phyloP scores from a whole-genome alignment of 208 protist genomes.

The Trypanosoma congolense region DNA sequence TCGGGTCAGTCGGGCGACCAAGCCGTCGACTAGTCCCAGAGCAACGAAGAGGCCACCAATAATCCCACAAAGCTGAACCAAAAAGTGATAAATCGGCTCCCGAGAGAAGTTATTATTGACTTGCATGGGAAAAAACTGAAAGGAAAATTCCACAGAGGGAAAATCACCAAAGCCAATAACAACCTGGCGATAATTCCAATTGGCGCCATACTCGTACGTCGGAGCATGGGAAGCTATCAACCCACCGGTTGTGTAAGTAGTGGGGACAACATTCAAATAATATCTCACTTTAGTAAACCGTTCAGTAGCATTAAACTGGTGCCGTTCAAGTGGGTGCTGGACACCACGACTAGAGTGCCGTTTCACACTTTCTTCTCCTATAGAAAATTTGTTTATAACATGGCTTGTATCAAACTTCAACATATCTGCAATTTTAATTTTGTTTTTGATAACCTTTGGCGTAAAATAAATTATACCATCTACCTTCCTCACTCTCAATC shows the following conservation, averaged over 20 bases:
- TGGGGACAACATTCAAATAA: conserved; percentile 63
- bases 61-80: conserved; percentile 81
- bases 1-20: conserved; percentile 26
- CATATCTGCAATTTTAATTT: conserved; percentile 39
- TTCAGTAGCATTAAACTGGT: conserved; percentile 14
- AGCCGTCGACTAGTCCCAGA: conserved; percentile 59
- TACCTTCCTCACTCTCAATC: conserved; percentile 75
- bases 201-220: conserved; percentile 73
- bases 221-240: conserved; percentile 11
- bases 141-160: conserved; percentile 46
- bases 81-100: conserved; percentile 56
- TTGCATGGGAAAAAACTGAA: conserved; percentile 66
- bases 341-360: conserved; percentile 56
- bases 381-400: conserved; percentile 57
- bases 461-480: conserved; percentile 71
- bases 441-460: conserved; percentile 26
- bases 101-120: conserved; percentile 72
- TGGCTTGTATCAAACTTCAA: conserved; percentile 57
- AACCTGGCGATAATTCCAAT: conserved; percentile 32
- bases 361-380: conserved; percentile 49
- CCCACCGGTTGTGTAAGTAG: conserved; percentile 34
- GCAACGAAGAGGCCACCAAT: conserved; percentile 86
- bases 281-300: conserved; percentile 45
- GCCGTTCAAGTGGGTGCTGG: conserved; percentile 37
- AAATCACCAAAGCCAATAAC: conserved; percentile 26